These are phyloP conservation scores for Orbilia blumenaviensis DNA, from an alignment of 2,329 filamentous ascomycete genomes.

Conservation along the genomic window DNA sequence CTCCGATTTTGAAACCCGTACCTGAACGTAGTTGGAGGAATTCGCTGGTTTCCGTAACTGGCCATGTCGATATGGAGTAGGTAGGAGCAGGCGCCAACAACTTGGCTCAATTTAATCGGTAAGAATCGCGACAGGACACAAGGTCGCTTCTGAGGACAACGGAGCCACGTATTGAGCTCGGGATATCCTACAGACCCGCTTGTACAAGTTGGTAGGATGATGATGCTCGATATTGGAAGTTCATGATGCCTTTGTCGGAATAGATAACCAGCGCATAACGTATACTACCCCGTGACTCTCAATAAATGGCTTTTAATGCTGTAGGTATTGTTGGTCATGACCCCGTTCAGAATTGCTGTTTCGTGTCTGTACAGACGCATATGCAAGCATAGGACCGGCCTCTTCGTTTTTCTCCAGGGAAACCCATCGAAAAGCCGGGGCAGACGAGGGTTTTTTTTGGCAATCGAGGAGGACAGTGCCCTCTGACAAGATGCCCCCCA, in stretches of 20 bases:
- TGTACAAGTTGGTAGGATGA: slow-evolving; percentile 16
- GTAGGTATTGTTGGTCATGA: slow-evolving; percentile 38
- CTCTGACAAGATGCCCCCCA: slow-evolving; percentile 30
- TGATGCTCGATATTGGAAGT: slow-evolving; percentile 14
- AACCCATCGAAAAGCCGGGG: slow-evolving; percentile 36
- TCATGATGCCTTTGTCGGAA: slow-evolving; percentile 38
- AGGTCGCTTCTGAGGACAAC: neutral
- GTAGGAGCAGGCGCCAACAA: slow-evolving; percentile 47
- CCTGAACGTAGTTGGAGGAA: slow-evolving; percentile 41
- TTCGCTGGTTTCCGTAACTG: slow-evolving; percentile 39
- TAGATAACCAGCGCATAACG: slow-evolving; percentile 50
- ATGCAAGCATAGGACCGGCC: slow-evolving; percentile 49
- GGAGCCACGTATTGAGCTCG: slow-evolving; percentile 47
- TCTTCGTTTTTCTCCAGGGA: slow-evolving; percentile 31
- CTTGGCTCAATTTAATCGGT: slow-evolving; percentile 31
- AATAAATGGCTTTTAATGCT: slow-evolving; percentile 26
- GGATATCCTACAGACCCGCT: slow-evolving; percentile 23
- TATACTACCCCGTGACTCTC: slow-evolving; percentile 27
- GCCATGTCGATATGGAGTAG: slow-evolving; percentile 48
- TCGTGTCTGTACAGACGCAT: slow-evolving; percentile 40
- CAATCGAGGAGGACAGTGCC: slow-evolving; percentile 50
- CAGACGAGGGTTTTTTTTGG: slow-evolving; percentile 43
- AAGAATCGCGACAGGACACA: slow-evolving; percentile 19
- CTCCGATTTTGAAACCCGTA: slow-evolving; percentile 31
- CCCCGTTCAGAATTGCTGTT: slow-evolving; percentile 3